phyloP scores from a whole-genome alignment of 2,329 filamentous ascomycete species.

The Biscogniauxia marginata region DNA sequence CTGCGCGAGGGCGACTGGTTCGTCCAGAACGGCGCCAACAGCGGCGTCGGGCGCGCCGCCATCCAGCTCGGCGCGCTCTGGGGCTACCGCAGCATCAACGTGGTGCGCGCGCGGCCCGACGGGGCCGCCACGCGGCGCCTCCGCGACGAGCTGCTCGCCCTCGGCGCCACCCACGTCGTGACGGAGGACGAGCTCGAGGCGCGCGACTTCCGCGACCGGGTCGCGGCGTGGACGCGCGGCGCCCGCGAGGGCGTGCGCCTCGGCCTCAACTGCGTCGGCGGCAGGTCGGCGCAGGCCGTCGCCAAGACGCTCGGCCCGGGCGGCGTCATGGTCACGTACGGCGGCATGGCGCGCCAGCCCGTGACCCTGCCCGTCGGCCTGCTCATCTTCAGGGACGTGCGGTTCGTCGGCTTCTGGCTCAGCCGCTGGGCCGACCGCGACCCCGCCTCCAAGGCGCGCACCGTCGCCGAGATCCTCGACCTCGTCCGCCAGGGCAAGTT shows the following conservation, averaged over 20 bases:
- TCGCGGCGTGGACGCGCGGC: conserved; percentile 66
- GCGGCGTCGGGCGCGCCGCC: conserved; percentile 84
- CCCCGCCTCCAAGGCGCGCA: conserved; percentile 69
- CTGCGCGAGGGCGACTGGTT: conserved; percentile 81
- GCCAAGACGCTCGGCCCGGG: conserved; percentile 69
- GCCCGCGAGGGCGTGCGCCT: conserved; percentile 72
- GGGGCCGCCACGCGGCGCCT: conserved; percentile 62
- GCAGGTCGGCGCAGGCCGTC: conserved; percentile 75
- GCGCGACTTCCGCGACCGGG: conserved; percentile 59
- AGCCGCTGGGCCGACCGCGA: conserved; percentile 82
- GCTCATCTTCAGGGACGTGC: conserved; percentile 89
- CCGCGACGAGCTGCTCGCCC: conserved; percentile 48
- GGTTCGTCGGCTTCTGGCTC: conserved; percentile 93
- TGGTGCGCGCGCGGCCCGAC: conserved; percentile 72
- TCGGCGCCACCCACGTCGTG: conserved; percentile 58
- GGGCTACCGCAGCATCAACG: conserved; percentile 88
- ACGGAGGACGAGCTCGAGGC: conserved; percentile 55
- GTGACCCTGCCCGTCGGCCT: conserved; percentile 77
- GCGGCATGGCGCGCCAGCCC: conserved; percentile 90
- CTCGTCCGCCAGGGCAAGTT: conserved; percentile 76
- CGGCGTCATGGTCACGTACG: conserved; percentile 86
- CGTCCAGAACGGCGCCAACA: conserved; percentile 95
- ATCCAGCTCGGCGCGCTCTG: conserved; percentile 84
- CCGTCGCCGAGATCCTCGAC: conserved; percentile 80
- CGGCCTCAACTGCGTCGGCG: conserved; percentile 91